A percentile compares a stretch with the other conserved stretches of the same genome.
Conservation (phyloP, 495 filamentous ascomycete genomes). For the Xylaria flabelliformis region DNA sequence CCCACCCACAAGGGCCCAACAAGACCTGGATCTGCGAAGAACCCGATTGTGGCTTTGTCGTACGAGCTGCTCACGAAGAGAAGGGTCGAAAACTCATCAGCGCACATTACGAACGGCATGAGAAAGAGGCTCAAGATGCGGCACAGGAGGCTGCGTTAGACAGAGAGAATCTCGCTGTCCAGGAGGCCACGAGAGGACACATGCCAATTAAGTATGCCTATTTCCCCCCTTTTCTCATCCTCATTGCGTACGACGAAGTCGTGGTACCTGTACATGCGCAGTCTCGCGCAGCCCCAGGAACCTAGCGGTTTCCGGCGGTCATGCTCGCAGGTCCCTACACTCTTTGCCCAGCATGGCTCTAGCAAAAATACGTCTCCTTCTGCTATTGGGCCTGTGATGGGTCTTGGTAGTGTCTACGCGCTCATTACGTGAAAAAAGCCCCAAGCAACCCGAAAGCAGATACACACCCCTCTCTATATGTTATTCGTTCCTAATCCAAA, state of each 20-base stretch:
- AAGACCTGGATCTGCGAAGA: slow-evolving; percentile 75
- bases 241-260: slow-evolving; percentile 21
- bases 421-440: neutral
- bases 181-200: slow-evolving; percentile 59
- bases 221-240: slow-evolving; percentile 34
- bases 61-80: slow-evolving; percentile 63
- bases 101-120: slow-evolving; percentile 70
- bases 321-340: neutral
- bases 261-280: slow-evolving; percentile 25
- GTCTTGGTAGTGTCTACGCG: neutral
- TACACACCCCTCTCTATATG: neutral
- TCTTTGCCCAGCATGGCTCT: neutral
- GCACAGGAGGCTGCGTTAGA: slow-evolving; percentile 50
- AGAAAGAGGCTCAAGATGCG: slow-evolving; percentile 65
- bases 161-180: slow-evolving; percentile 50
- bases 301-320: neutral
- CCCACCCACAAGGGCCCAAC: slow-evolving; percentile 58
- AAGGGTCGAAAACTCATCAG: slow-evolving; percentile 65
- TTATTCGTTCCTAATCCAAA: neutral
- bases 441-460: neutral
- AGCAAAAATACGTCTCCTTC: neutral
- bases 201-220: slow-evolving; percentile 64
- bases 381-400: neutral
- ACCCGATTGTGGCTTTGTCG: slow-evolving; percentile 67
- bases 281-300: slow-evolving; percentile 13